These are phyloP conservation scores for Coniochaeta hoffmannii DNA, from an alignment of 2,329 filamentous ascomycete genomes.

Conservation along the genomic window DNA sequence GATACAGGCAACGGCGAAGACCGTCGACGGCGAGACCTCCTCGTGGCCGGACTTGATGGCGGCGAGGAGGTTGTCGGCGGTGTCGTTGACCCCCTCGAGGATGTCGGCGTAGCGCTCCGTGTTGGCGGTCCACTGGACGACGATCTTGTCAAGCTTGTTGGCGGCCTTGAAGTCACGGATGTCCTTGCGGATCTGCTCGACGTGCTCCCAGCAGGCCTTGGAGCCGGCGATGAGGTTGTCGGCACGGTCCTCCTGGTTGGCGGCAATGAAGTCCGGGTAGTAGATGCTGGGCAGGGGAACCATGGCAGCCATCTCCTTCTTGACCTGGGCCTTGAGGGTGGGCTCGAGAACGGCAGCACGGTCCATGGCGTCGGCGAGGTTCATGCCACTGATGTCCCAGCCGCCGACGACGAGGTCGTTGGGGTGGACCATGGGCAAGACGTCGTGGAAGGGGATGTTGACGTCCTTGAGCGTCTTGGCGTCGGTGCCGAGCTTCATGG, in stretches of 20 bases:
- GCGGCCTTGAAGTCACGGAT: conserved; percentile 88
- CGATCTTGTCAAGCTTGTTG: conserved; percentile 86
- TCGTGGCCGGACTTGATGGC: conserved; percentile 80
- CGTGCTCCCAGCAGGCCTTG: conserved; percentile 80
- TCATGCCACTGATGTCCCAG: conserved; percentile 93
- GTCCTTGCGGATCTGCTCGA: conserved; percentile 87
- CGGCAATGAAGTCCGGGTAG: conserved; percentile 98
- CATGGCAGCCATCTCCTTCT: conserved; percentile 88
- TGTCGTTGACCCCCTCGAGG: conserved; percentile 86
- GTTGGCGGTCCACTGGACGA: conserved; percentile 98
- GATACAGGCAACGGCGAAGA: conserved; percentile 93
- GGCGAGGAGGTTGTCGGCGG: conserved; percentile 84
- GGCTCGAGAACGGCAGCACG: conserved; percentile 92
- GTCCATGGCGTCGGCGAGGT: conserved; percentile 89
- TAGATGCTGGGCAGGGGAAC: conserved; percentile 90
- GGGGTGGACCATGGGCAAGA: conserved; percentile 94
- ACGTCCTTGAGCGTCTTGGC: conserved; percentile 77
- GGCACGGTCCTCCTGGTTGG: conserved; percentile 94
- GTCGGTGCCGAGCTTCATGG: conserved; percentile 91
- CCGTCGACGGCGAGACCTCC: conserved; percentile 89
- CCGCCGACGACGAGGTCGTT: conserved; percentile 93
- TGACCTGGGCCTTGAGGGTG: conserved; percentile 80
- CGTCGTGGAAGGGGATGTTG: conserved; percentile 91
- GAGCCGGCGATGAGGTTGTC: conserved; percentile 80
- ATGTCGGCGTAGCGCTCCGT: conserved; percentile 94